phyloP scores from a whole-genome alignment of 352 stramenopile genomes.

The Achlya hypogyna region DNA sequence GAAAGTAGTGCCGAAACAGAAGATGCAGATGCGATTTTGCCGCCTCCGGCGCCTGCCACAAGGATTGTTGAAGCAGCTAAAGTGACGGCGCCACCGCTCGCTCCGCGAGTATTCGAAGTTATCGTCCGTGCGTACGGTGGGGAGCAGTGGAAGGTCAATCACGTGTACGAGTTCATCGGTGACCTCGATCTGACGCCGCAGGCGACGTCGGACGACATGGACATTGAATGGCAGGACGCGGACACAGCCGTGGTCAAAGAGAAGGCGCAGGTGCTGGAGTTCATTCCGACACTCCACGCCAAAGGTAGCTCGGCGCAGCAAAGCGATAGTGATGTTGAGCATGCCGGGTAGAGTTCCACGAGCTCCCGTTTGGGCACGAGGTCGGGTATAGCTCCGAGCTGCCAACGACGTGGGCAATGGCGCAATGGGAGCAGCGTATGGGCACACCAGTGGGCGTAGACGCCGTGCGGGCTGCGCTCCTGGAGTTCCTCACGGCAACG shows the following conservation, averaged over 20 bases:
- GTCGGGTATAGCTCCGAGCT: background rate
- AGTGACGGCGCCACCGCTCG: background rate
- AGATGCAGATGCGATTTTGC: too few species aligned
- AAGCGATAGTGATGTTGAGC: slow-evolving; percentile 25
- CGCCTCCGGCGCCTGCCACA: too few species aligned
- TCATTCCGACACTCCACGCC: slow-evolving; percentile 33
- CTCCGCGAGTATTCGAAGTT: background rate
- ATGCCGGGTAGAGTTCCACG: slow-evolving; percentile 16
- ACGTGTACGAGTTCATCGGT: slow-evolving; percentile 73
- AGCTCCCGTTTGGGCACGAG: background rate
- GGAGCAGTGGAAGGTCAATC: slow-evolving; percentile 61
- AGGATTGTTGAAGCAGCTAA: background rate
- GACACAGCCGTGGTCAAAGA: slow-evolving; percentile 24
- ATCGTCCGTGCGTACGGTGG: slow-evolving; percentile 13
- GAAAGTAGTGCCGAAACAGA: background rate
- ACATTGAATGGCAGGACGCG: slow-evolving; percentile 21
- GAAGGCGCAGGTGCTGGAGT: slow-evolving; percentile 56
- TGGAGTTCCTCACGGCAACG: slow-evolving; percentile 34
- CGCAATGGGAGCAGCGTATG: background rate
- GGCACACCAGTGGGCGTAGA: slow-evolving; percentile 10
- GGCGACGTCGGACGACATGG: slow-evolving; percentile 22
- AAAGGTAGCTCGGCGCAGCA: background rate
- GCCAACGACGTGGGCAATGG: background rate
- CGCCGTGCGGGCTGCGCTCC: slow-evolving; percentile 29
- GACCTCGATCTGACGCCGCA: slow-evolving; percentile 57